A percentile compares a stretch with the other conserved stretches of the same genome.
These are phyloP conservation scores for Trichocladium uniseriatum DNA, from an alignment of 495 filamentous ascomycete species.

Conservation along the genomic window DNA sequence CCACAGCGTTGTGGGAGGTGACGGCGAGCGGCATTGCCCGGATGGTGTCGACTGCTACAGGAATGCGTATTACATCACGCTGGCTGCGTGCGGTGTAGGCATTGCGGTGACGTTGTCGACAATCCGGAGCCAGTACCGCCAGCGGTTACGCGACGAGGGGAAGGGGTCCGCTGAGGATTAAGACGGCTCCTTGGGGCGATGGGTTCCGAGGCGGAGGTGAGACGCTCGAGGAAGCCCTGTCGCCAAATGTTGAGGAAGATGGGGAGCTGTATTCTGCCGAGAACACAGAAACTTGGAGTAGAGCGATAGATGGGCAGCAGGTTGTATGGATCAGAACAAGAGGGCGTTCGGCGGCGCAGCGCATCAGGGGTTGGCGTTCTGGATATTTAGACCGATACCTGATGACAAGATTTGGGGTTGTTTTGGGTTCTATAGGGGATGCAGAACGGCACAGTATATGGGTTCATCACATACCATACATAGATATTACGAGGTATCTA, in stretches of 20 bases:
- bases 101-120: constrained; percentile 62
- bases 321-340: too few species aligned
- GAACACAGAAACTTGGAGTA: too few species aligned
- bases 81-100: constrained; percentile 61
- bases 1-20: constrained; percentile 57
- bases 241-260: too few species aligned
- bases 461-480: too few species aligned
- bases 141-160: constrained; percentile 25
- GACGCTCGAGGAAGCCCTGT: neutral
- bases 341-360: neutral
- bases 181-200: neutral
- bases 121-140: constrained; percentile 55
- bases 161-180: constrained; percentile 30
- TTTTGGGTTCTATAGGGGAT: too few species aligned
- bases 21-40: constrained; percentile 63
- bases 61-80: constrained; percentile 74
- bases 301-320: neutral
- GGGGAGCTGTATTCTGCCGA: too few species aligned
- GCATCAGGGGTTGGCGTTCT: neutral
- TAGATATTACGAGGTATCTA: too few species aligned
- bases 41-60: constrained; percentile 77
- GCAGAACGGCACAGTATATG: too few species aligned
- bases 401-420: too few species aligned
- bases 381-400: neutral
- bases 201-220: neutral